Evolutionary conservation across 495 filamentous ascomycete species (phyloP).

Genomic region (Neurospora sp.): DNA sequence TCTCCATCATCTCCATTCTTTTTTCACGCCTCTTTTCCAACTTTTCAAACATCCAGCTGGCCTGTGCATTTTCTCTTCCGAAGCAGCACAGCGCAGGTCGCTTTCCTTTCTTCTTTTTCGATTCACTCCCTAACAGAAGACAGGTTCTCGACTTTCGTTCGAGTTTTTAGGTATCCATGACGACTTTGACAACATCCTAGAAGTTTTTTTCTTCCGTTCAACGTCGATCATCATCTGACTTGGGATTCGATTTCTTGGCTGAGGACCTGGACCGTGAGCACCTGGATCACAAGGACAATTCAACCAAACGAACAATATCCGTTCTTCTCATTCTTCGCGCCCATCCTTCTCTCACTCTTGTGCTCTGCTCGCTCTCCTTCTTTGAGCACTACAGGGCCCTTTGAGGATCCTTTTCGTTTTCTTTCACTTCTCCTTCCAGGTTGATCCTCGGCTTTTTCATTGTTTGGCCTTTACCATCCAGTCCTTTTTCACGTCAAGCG

Average conservation of each 20-base stretch:
- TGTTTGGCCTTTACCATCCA: conserved; percentile 11
- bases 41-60: neutral
- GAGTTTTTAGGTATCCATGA: neutral
- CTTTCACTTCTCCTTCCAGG: conserved; percentile 31
- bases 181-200: neutral
- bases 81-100: neutral
- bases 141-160: neutral
- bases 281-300: neutral
- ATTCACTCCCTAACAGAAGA: neutral
- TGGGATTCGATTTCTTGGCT: neutral
- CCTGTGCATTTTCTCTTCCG: neutral
- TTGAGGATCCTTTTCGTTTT: neutral
- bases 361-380: conserved; percentile 12
- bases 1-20: neutral
- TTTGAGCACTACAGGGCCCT: neutral
- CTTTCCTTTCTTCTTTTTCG: neutral
- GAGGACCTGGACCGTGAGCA: neutral
- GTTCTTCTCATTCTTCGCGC: neutral
- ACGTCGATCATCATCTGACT: neutral
- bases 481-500: neutral
- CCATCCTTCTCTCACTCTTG: conserved; percentile 26
- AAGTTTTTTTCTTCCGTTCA: neutral
- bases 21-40: neutral
- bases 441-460: conserved; percentile 40
- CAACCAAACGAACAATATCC: neutral